phyloP scores from a whole-genome alignment of 768 basidiomycete species.

The Steccherinum ochraceum region DNA sequence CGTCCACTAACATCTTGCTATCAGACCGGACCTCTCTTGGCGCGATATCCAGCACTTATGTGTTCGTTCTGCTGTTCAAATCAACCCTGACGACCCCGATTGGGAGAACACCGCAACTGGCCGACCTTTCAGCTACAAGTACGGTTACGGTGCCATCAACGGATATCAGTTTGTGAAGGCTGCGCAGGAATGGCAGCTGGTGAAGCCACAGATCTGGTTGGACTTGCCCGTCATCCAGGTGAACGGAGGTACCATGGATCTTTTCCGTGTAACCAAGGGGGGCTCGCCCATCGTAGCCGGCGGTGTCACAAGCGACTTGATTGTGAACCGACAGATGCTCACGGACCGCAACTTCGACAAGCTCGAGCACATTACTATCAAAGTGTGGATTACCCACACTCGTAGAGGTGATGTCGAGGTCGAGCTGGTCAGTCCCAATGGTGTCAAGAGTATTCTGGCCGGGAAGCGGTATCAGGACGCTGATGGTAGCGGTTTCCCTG shows the following conservation, averaged over 20 bases:
- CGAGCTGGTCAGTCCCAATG: constrained; percentile 77
- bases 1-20: no score
- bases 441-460: constrained; percentile 80
- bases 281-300: constrained; percentile 60
- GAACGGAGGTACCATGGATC: constrained; percentile 51
- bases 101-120: constrained; percentile 83
- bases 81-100: constrained; percentile 88
- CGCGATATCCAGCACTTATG: constrained; percentile 91
- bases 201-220: constrained; percentile 94
- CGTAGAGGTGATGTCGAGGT: constrained; percentile 91
- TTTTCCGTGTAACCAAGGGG: constrained; percentile 46
- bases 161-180: constrained; percentile 76
- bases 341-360: constrained; percentile 72
- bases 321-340: constrained; percentile 62
- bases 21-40: constrained; percentile 91
- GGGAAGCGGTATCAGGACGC: constrained; percentile 61
- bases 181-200: constrained; percentile 75
- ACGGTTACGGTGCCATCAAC: constrained; percentile 88
- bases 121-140: constrained; percentile 80
- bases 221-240: constrained; percentile 68
- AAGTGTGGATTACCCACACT: constrained; percentile 89
- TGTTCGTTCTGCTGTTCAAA: constrained; percentile 63
- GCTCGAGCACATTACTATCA: constrained; percentile 89
- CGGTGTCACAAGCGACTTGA: constrained; percentile 60
- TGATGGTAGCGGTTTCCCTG: constrained; percentile 68